Percentiles rank a stretch among this genome's conserved stretches.
Conservation (phyloP, 2,329 filamentous ascomycete species). For the Blumeriella jaapii region DNA sequence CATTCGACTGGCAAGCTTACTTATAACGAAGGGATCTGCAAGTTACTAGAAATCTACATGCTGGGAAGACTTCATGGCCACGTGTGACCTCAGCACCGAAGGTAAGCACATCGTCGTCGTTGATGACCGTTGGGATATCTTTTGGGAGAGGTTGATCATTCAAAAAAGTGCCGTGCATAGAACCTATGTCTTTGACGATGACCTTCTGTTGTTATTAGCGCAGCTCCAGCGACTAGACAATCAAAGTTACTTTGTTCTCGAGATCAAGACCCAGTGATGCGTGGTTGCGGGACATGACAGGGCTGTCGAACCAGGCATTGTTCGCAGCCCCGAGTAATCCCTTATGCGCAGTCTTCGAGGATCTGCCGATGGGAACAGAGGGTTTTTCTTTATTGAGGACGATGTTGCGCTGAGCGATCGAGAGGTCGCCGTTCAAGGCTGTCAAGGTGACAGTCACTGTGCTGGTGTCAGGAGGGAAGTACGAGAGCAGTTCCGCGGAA, state of each 20-base stretch:
- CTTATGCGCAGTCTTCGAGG: constrained; percentile 35
- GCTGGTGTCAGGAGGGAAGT: constrained; percentile 8
- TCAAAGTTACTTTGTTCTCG: constrained; percentile 32
- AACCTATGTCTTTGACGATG: constrained; percentile 41
- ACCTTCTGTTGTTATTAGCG: constrained; percentile 28
- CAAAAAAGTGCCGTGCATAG: constrained; percentile 50
- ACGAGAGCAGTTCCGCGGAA: background rate
- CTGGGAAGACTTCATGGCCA: constrained; percentile 30
- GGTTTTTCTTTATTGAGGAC: constrained; percentile 13
- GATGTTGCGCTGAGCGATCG: constrained; percentile 15
- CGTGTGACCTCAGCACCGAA: constrained; percentile 40
- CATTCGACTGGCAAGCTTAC: constrained; percentile 19
- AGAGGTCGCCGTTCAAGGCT: constrained; percentile 17
- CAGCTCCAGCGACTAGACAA: background rate
- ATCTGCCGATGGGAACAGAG: constrained; percentile 30
- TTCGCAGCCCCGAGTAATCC: constrained; percentile 32
- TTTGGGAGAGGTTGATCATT: constrained; percentile 34
- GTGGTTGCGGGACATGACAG: constrained; percentile 61
- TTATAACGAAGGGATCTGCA: constrained; percentile 18
- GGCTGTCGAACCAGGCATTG: constrained; percentile 60
- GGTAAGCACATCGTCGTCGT: constrained; percentile 30
- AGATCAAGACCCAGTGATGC: constrained; percentile 40
- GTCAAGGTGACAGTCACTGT: constrained; percentile 18
- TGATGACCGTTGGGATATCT: constrained; percentile 22
- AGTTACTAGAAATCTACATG: constrained; percentile 23